phyloP scores from a whole-genome alignment of 106 monocot genomes.

The Dioscorea dumetorum region DNA sequence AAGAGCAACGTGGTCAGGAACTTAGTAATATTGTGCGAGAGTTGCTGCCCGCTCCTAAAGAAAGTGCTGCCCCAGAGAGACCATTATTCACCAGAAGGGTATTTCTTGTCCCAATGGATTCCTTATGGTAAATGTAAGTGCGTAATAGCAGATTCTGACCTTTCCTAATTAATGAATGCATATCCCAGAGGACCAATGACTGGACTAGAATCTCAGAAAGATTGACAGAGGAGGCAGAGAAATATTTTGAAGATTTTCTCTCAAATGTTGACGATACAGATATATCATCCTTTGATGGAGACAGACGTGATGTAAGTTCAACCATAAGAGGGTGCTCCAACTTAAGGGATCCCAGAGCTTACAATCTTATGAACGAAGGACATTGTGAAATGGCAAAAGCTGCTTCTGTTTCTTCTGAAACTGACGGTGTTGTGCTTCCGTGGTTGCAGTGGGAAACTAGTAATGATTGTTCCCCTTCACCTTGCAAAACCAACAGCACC shows the following conservation, averaged over 20 bases:
- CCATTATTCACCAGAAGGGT: conserved; percentile 46
- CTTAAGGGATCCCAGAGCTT: conserved; percentile 9
- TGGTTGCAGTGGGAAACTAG: conserved; percentile 97
- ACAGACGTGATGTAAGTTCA: conserved; percentile 87
- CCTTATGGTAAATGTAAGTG: neutral
- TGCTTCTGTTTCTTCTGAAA: conserved; percentile 27
- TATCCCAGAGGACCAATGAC: conserved; percentile 58
- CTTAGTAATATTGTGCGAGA: conserved; percentile 65
- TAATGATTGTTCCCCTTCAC: conserved; percentile 35
- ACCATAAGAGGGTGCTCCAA: conserved; percentile 32
- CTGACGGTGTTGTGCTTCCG: conserved; percentile 81
- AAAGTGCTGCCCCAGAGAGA: conserved; percentile 18
- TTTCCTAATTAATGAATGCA: neutral
- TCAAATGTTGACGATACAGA: conserved; percentile 97
- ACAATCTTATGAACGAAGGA: conserved; percentile 23
- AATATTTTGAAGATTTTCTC: conserved; percentile 88
- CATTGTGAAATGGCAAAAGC: conserved; percentile 17
- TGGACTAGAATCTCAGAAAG: conserved; percentile 57
- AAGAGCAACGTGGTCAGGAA: conserved; percentile 79
- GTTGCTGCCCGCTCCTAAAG: conserved; percentile 50
- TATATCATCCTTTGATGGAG: conserved; percentile 93
- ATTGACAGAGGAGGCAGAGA: conserved; percentile 86
- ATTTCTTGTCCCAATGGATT: conserved; percentile 8
- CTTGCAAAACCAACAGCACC: conserved; percentile 26
- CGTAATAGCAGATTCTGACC: neutral